phyloP scores from a whole-genome alignment of 2,329 filamentous ascomycete species.

The Penicillium verrucosum region DNA sequence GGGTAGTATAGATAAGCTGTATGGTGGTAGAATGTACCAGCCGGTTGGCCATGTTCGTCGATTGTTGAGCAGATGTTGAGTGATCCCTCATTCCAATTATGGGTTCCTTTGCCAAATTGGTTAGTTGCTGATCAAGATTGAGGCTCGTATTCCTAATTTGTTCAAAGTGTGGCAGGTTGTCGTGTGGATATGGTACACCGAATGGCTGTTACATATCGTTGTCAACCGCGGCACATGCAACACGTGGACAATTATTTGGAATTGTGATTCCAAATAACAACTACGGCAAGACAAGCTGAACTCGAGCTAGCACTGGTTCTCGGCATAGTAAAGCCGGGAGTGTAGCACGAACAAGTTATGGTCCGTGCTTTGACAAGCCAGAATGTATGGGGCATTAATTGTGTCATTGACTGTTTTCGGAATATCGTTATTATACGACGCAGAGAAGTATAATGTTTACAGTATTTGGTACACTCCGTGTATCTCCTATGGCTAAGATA shows the following conservation, averaged over 20 bases:
- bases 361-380: neutral
- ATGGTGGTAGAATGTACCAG: neutral
- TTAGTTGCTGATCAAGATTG: neutral
- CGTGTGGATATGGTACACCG: neutral
- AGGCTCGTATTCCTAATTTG: neutral
- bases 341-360: neutral
- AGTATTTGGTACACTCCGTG: neutral
- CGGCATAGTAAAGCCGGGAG: neutral
- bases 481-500: neutral
- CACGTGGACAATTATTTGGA: slow-evolving; percentile 3
- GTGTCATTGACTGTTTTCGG: neutral
- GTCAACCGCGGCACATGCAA: neutral
- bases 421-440: neutral
- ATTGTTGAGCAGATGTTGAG: neutral
- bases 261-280: neutral
- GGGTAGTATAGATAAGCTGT: neutral
- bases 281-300: neutral
- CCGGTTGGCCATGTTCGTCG: neutral
- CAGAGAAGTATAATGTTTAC: neutral
- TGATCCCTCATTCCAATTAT: neutral
- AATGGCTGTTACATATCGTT: neutral
- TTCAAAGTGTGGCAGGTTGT: neutral
- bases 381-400: neutral
- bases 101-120: neutral
- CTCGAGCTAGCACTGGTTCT: neutral